phyloP scores from a whole-genome alignment of 2,329 filamentous ascomycete species.

The Didymella lethalis region DNA sequence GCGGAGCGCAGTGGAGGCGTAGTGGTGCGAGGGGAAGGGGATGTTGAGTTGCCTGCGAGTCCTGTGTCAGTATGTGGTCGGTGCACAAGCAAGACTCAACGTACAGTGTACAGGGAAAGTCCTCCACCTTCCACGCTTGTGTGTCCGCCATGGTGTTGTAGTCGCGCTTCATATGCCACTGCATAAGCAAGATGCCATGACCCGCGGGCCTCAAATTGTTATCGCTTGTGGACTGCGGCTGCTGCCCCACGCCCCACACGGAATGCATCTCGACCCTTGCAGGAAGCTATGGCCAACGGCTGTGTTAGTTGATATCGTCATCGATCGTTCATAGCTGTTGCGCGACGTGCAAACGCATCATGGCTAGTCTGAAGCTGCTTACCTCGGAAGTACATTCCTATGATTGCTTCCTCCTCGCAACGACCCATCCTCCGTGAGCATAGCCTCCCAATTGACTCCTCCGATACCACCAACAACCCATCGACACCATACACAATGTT shows the following conservation, averaged over 20 bases:
- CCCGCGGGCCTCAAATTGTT: not conserved
- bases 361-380: constrained; percentile 14
- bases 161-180: constrained; percentile 11
- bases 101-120: constrained; percentile 54
- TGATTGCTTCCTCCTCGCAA: not conserved
- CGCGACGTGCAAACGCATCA: constrained; percentile 26
- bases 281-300: constrained; percentile 26
- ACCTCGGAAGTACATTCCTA: constrained; percentile 1
- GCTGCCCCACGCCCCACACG: constrained; percentile 16
- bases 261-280: not conserved
- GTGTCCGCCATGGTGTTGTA: constrained; percentile 26
- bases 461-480: not conserved
- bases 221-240: constrained; percentile 16
- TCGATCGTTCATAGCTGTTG: constrained; percentile 31
- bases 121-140: constrained; percentile 27
- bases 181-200: not conserved
- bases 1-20: constrained; percentile 77
- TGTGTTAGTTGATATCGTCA: constrained; percentile 27
- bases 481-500: constrained; percentile 18
- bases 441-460: not conserved
- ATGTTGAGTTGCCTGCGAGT: constrained; percentile 71
- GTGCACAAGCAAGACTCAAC: not conserved
- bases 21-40: constrained; percentile 80
- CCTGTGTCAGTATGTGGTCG: not conserved
- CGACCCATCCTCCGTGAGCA: not conserved